Conservation (phyloP, 805 yeast genomes). For the Candida cerambycidarum region DNA sequence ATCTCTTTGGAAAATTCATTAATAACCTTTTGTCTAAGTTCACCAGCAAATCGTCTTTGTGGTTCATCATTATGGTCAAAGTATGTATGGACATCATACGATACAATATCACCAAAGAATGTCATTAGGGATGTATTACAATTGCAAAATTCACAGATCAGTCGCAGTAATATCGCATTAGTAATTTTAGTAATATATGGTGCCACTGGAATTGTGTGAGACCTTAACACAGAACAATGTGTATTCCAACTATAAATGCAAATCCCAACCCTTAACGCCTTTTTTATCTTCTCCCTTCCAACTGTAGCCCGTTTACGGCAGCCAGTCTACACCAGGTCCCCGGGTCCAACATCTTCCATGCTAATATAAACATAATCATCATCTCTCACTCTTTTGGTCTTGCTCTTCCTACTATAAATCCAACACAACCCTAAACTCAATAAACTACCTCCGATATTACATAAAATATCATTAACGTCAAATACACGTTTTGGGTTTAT, state of each 20-base stretch:
- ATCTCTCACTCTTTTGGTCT: not conserved
- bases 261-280: too few relatives aligned
- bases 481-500: constrained; percentile 48
- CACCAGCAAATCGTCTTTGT: constrained; percentile 34
- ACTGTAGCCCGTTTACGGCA: too few relatives aligned
- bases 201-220: too few relatives aligned
- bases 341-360: constrained; percentile 15
- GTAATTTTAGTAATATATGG: not conserved
- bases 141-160: not conserved
- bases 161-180: not conserved
- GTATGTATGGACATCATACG: constrained; percentile 60
- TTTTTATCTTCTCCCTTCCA: too few relatives aligned
- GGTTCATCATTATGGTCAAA: constrained; percentile 36
- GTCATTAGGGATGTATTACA: not conserved
- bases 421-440: constrained; percentile 20
- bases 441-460: constrained; percentile 33
- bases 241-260: too few relatives aligned
- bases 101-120: constrained; percentile 25
- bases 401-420: not conserved
- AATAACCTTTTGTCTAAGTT: constrained; percentile 40
- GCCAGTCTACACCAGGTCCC: too few relatives aligned
- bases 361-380: constrained; percentile 11
- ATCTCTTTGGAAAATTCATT: constrained; percentile 44
- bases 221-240: too few relatives aligned
- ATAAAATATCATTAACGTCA: constrained; percentile 48